Base-by-base conservation (phyloP, 495 filamentous ascomycete genomes). In the Recurvomyces mirabilis region DNA sequence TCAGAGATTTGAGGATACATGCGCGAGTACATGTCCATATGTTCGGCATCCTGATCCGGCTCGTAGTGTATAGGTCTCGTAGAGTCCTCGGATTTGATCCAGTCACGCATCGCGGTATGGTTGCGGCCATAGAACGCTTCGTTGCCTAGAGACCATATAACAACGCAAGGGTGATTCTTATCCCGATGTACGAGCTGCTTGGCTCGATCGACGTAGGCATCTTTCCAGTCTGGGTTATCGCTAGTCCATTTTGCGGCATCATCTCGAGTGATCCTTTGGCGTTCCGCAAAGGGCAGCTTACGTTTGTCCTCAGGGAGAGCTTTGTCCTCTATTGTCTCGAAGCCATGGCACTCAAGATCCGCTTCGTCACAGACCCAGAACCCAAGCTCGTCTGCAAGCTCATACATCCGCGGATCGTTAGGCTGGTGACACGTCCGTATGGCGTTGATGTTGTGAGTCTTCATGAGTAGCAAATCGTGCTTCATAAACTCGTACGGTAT, bases 101-200 rank as follows among this genome's bases (percentile, higher is more conserved):
- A 81, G 3, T 74, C 61, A 49, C 76, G 74, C 79, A 84, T 84
- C 9, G 72, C 70, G 26, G 58, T 59, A 43, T 77, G 71, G 51
- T 83, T 83, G 26, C 62, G 62, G 1, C 81, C 80, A 47, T 77
- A 82, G 55, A 76, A 82, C 0, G 78, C 71, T 50, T 82, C 79
- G 42, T 82, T 83, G 0, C 80, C 81, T 2, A 85, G 60, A 23
- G 70, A 75, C 81, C 81, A 85, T 49, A 83, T 76, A 29, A 84
- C 73, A 7, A 85, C 65, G 14, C 67, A 75, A 13, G 80, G 49
- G 43, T 83, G 73, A 46, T 81, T 75, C 51, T 79, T 77, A 59
- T 82, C 78, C 2, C 81, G 67, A 17, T 74, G 68, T 1, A 85
- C 68, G 51, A 84, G 61, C 47, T 80, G 76, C 25, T 62, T 54